A percentile compares a stretch with the other conserved stretches of the same genome.
These are phyloP conservation scores for Fonsecaea monophora DNA, from an alignment of 2,329 filamentous ascomycete species.

Conservation along the genomic window DNA sequence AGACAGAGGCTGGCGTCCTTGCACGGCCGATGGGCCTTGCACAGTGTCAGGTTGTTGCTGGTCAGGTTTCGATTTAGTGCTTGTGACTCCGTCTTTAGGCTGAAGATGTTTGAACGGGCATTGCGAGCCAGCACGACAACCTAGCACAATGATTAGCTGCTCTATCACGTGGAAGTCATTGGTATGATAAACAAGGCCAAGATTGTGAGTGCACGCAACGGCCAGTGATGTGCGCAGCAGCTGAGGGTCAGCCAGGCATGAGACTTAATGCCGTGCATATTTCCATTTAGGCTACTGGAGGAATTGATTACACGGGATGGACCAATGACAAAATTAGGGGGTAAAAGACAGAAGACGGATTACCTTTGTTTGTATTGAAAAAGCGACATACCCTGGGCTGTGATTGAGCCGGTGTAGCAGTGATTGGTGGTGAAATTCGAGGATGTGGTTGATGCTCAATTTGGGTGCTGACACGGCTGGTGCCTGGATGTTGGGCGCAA, in stretches of 20 bases:
- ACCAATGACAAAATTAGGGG: slow-evolving; percentile 29
- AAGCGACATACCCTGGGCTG: slow-evolving; percentile 34
- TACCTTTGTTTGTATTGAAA: slow-evolving; percentile 37
- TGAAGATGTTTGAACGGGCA: slow-evolving; percentile 58
- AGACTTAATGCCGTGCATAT: slow-evolving; percentile 12
- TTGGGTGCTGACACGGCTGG: slow-evolving; percentile 21
- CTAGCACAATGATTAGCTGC: slow-evolving; percentile 41
- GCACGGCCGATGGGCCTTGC: slow-evolving; percentile 22
- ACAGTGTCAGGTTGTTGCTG: slow-evolving; percentile 33
- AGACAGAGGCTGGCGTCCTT: slow-evolving; percentile 21
- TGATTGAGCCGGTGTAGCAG: slow-evolving; percentile 20
- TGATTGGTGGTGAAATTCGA: slow-evolving; percentile 10
- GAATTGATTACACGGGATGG: slow-evolving; percentile 7
- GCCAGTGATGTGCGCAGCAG: slow-evolving; percentile 9
- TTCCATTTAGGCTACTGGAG: slow-evolving; percentile 18
- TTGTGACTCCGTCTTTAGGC: slow-evolving; percentile 40
- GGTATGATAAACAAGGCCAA: background rate
- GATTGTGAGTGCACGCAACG: slow-evolving; percentile 9
- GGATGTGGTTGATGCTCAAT: slow-evolving; percentile 16
- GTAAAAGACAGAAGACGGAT: slow-evolving; percentile 27
- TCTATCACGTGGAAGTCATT: slow-evolving; percentile 23
- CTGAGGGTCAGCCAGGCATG: slow-evolving; percentile 12
- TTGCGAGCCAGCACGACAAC: slow-evolving; percentile 60
- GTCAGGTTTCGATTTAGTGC: slow-evolving; percentile 36
- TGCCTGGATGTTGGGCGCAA: slow-evolving; percentile 24